A percentile compares a stretch with the other conserved stretches of the same genome.
Evolutionary conservation across 768 basidiomycete species (phyloP).

Genomic region (Steccherinum ochraceum): DNA sequence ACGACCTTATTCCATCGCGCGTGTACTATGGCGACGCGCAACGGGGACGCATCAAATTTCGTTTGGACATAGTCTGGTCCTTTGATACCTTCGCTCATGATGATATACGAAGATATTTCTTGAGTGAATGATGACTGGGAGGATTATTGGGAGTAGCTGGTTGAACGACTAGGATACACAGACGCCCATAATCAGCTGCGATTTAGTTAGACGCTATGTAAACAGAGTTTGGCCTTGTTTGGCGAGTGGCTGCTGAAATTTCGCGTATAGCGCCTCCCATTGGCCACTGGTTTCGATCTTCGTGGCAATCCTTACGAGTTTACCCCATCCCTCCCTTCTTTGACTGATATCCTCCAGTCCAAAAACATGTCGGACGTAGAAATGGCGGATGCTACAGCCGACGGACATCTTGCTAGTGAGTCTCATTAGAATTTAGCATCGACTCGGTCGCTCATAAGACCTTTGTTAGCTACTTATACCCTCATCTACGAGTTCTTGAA

Average conservation of each 20-base stretch:
- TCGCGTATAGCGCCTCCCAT: neutral
- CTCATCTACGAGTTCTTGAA: slow-evolving; percentile 70
- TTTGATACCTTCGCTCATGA: slow-evolving; percentile 54
- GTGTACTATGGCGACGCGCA: slow-evolving; percentile 90
- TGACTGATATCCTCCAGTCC: no score
- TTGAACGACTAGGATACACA: neutral
- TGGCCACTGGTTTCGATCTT: neutral
- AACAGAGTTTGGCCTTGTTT: slow-evolving; percentile 11
- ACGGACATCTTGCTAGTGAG: slow-evolving; percentile 50
- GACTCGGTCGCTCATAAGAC: no score
- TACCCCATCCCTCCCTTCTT: no score
- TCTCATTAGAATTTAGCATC: no score
- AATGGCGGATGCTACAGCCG: slow-evolving; percentile 11
- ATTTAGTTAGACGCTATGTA: neutral
- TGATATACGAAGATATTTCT: neutral
- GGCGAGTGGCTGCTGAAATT: slow-evolving; percentile 4
- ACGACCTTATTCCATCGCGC: slow-evolving; percentile 92
- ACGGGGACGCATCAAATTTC: slow-evolving; percentile 69
- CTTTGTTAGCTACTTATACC: slow-evolving; percentile 65
- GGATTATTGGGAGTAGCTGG: no score
- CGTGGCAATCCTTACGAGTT: no score
- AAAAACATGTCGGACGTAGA: neutral
- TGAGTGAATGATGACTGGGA: slow-evolving; percentile 1
- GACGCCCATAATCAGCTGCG: neutral
- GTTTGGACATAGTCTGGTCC: slow-evolving; percentile 56